These are phyloP conservation scores for Annulohypoxylon nitens DNA, from an alignment of 495 filamentous ascomycete genomes.

Conservation along the genomic window DNA sequence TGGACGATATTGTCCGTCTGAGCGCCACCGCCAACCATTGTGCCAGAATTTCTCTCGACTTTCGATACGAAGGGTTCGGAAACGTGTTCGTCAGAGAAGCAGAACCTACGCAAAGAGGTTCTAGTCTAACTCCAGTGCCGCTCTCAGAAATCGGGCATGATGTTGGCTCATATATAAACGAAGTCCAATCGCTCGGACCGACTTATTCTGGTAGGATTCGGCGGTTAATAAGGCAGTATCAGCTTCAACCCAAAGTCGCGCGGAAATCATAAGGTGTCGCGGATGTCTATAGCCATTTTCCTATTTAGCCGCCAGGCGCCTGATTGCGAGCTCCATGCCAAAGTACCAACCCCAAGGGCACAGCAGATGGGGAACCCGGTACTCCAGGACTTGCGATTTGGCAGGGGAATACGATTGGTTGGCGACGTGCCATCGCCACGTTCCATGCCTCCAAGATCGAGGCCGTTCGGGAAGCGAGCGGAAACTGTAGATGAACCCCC, in stretches of 20 bases:
- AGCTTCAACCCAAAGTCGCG: slow-evolving; percentile 27
- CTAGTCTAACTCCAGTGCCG: slow-evolving; percentile 16
- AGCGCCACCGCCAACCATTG: slow-evolving; percentile 55
- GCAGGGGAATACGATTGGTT: slow-evolving; percentile 16
- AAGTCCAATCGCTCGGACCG: slow-evolving; percentile 35
- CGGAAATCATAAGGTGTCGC: slow-evolving; percentile 37
- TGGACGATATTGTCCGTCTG: slow-evolving; percentile 62
- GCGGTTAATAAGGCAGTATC: slow-evolving; percentile 49
- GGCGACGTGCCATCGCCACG: slow-evolving; percentile 37
- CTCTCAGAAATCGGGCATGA: slow-evolving; percentile 20
- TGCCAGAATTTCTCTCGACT: slow-evolving; percentile 37
- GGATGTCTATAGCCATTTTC: slow-evolving; percentile 39
- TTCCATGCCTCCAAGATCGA: slow-evolving; percentile 43
- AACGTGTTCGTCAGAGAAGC: slow-evolving; percentile 4
- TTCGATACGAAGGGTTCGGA: slow-evolving; percentile 1
- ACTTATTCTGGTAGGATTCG: slow-evolving; percentile 42
- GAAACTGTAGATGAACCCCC: slow-evolving; percentile 29
- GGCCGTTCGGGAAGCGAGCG: slow-evolving; percentile 37
- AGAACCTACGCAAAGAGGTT: slow-evolving; percentile 21
- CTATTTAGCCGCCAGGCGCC: slow-evolving; percentile 48
- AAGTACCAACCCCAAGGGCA: slow-evolving; percentile 37
- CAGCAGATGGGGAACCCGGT: slow-evolving; percentile 39
- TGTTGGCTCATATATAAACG: slow-evolving; percentile 37
- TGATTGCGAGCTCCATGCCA: slow-evolving; percentile 37
- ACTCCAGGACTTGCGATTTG: slow-evolving; percentile 15